Conservation (phyloP, 2,329 filamentous ascomycete genomes). For the Trichoderma guizhouense region DNA sequence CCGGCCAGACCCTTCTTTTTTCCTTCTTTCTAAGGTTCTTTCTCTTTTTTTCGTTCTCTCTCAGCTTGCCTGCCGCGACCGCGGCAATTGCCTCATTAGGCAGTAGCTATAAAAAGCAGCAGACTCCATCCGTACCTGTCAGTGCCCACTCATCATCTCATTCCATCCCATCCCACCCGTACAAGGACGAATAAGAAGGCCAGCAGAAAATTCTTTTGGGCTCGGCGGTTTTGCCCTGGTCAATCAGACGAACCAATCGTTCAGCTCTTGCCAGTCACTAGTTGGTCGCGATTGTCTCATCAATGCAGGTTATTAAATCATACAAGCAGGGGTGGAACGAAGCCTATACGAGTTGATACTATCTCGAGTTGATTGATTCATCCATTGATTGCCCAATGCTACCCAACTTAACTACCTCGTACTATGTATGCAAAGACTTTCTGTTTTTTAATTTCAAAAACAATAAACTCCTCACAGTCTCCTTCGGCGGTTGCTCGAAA, state of each 20-base stretch:
- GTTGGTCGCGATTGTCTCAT: background rate
- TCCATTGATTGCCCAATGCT: background rate
- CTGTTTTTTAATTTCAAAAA: background rate
- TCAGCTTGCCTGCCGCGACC: background rate
- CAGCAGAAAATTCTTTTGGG: background rate
- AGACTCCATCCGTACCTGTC: background rate
- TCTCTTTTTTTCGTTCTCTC: conserved; percentile 27
- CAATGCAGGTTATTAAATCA: background rate
- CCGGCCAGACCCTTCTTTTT: conserved; percentile 41
- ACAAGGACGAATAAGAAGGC: background rate
- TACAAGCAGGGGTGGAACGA: background rate
- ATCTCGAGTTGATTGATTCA: background rate
- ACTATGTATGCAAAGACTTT: background rate
- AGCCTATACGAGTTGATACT: background rate
- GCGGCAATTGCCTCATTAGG: background rate
- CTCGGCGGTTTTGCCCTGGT: background rate
- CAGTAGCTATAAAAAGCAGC: background rate
- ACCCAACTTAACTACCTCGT: background rate
- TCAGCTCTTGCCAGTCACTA: background rate
- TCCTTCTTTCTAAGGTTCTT: conserved; percentile 22
- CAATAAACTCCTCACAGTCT: background rate
- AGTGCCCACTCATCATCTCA: background rate
- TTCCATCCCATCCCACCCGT: background rate
- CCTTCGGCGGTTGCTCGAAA: background rate
- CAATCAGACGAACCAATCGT: background rate